Conservation (phyloP, 495 filamentous ascomycete species). For the Podospora comata region DNA sequence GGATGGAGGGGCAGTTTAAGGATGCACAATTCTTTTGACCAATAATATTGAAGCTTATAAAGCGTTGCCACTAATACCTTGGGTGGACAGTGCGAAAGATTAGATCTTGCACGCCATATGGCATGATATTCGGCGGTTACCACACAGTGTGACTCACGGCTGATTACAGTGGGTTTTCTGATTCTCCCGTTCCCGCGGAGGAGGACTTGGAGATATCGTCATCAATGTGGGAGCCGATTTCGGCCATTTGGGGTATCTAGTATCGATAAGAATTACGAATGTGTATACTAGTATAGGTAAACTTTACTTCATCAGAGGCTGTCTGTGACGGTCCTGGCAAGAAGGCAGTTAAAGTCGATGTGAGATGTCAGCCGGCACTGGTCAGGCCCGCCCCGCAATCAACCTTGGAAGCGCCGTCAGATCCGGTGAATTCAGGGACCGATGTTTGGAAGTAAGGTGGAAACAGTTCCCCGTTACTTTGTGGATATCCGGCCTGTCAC, state of each 20-base stretch:
- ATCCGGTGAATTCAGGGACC: neutral
- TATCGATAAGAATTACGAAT: neutral
- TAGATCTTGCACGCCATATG: neutral
- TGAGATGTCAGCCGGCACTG: neutral
- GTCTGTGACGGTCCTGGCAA: neutral
- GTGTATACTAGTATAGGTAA: neutral
- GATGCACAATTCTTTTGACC: neutral
- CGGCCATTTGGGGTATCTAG: neutral
- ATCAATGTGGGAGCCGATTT: neutral
- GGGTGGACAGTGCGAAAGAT: neutral
- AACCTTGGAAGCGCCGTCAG: neutral
- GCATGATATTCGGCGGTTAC: neutral
- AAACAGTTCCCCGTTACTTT: neutral
- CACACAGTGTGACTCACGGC: neutral
- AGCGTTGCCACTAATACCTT: neutral
- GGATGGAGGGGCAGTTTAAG: neutral
- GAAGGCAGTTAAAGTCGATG: neutral
- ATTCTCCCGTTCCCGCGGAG: constrained; percentile 5
- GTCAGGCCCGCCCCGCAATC: neutral
- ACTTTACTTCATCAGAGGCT: neutral
- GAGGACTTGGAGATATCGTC: neutral
- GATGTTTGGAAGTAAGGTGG: neutral
- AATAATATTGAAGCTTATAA: neutral
- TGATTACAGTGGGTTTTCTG: neutral
- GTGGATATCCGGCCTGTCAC: neutral